Conservation (phyloP, 257 asterid genomes). For the Lithospermum erythrorhizon region DNA sequence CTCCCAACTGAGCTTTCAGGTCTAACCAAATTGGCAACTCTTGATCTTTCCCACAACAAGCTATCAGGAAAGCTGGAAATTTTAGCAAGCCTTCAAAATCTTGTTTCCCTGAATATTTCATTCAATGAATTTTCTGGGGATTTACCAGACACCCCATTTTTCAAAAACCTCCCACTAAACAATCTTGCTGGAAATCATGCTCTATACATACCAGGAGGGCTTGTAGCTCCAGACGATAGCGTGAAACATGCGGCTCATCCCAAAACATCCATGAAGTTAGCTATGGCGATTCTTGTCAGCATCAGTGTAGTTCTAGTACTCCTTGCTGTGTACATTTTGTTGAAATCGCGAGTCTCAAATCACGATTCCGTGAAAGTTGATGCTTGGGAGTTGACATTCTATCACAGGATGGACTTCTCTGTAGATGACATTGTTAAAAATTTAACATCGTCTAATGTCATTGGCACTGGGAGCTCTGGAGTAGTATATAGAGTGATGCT, state of each 20-base stretch:
- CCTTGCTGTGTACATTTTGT: slow-evolving; percentile 48
- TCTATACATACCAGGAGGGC: slow-evolving; percentile 47
- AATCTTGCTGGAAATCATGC: slow-evolving; percentile 61
- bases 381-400: slow-evolving; percentile 76
- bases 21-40: slow-evolving; percentile 55
- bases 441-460: slow-evolving; percentile 72
- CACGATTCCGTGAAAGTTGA: slow-evolving; percentile 28
- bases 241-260: slow-evolving; percentile 27
- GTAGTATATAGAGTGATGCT: slow-evolving; percentile 71
- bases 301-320: slow-evolving; percentile 61
- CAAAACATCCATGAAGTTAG: slow-evolving; percentile 54
- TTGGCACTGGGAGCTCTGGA: slow-evolving; percentile 97
- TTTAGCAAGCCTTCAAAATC: slow-evolving; percentile 66
- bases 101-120: slow-evolving; percentile 76
- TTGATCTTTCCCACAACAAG: slow-evolving; percentile 84
- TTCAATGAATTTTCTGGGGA: slow-evolving; percentile 75
- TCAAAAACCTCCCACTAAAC: slow-evolving; percentile 56
- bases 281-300: slow-evolving; percentile 80
- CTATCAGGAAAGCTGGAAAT: slow-evolving; percentile 56
- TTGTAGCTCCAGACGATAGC: slow-evolving; percentile 38
- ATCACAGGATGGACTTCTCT: slow-evolving; percentile 73
- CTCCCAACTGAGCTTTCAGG: slow-evolving; percentile 68
- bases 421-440: slow-evolving; percentile 58
- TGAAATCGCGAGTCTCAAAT: slow-evolving; percentile 37
- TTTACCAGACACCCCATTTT: slow-evolving; percentile 70